Evolutionary conservation across 129 eudicot species (phyloP), one percentile per base, ranked within the genome.

Genomic region (Gnaphalium uliginosum): DNA sequence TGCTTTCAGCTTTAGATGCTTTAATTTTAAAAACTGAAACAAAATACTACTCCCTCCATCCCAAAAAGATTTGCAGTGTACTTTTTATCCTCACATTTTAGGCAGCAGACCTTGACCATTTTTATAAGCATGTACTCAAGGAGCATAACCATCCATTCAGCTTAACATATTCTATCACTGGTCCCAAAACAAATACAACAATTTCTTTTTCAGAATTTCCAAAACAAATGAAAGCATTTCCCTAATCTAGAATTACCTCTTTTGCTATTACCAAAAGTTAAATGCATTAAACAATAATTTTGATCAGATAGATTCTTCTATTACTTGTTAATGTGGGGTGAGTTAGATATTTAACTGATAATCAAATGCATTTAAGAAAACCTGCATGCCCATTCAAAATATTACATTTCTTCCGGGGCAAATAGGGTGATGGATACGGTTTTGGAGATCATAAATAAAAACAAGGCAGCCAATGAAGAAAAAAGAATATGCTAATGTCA

Each of bases 81-180:
- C 59, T 53, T 7, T 53, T n/a, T 17, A 39, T 53, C 22, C 19
- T 18, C n/a, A 6, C 8, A 53, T 53, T 53, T 53, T 53, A 19
- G 22, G 23, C 0, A 1, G 59, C 59, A 17, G 2, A 53, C 46
- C 59, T 53, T 7, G 59, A 53, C 23, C 9, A 39, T 39, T 39
- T 9, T 9, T 2, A 39, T 57, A 8, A 57, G 6, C 62, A 57
- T 56, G 10, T 6, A 58, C 18, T 23, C 5, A 23, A 23, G 15
- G 65, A 23, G 14, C 65, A 59, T 0, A 15, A 29, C 39, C 39
- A 7, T 6, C 29, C 21, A 17, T 29, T 30, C 10, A 18, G 19
- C 6, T 63, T 63, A 63, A 63, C 33, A 48, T 43, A 70, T 70
- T 70, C 43, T 27, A 4, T 56, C 53, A 43, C 46, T 69, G 8